Evolutionary conservation across 345 rosid species (phyloP), one percentile per base, ranked within the genome.

Genomic region (Pugionium cornutum): DNA sequence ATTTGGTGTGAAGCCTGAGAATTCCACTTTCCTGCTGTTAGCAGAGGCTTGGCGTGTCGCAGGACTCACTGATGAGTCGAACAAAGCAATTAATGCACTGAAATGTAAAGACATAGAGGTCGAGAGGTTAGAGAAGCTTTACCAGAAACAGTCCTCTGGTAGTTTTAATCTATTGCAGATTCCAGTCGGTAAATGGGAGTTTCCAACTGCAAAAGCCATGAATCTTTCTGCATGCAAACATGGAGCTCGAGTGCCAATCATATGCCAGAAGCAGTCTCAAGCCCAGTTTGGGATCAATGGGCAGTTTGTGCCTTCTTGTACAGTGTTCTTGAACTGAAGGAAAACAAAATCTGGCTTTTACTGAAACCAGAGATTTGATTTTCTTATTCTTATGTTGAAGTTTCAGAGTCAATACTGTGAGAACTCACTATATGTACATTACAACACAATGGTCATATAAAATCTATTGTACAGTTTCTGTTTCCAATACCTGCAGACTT

Each of bases 1-100:
- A 27, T 85, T 62, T 49, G 81, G 75, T 43, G 87, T 83, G 49
- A 77, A 72, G 62, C 83, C 81, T 40, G 78, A 76, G 79, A 76
- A 77, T 60, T 83, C 85, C n/a, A 83, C 85, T 51, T 64, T 72
- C 53, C 43, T 58, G 76, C 75, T 83, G 45, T 50, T 83, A 10
- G 80, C 81, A 4, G 87, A 83, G 64, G 83, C 85, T 39, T 83
- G 87, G 87, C 78, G 63, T 65, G 80, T 80, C 32, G 74, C 76
- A 2, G 87, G 89, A 69, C 76, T 85, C 57, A 67, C 75, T 8
- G 78, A 83, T 67, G 83, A 85, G 75, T 83, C 85, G 3, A 77
- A 76, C 57, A 72, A 79, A 69, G 59, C 76, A 0, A 75, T 80
- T 26, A 70, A 75, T 30, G 73, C 73, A 25, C 8, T 67, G 28